phyloP scores from a whole-genome alignment of 2,329 filamentous ascomycete species.

The Venturia nashicola region DNA sequence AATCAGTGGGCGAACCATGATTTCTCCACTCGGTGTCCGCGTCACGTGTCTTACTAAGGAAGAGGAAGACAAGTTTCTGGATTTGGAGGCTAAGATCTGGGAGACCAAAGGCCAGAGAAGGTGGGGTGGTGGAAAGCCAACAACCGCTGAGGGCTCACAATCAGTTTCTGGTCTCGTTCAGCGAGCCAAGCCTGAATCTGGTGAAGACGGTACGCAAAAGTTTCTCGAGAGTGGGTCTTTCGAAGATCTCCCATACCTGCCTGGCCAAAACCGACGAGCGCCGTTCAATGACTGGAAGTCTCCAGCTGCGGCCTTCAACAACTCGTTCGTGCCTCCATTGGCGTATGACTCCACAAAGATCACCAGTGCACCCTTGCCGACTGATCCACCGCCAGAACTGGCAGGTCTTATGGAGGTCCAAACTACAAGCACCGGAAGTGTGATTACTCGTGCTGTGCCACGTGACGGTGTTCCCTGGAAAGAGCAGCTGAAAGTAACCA shows the following conservation, averaged over 20 bases:
- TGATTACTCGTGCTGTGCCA: neutral
- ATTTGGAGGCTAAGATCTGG: slow-evolving; percentile 49
- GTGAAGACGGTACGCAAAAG: neutral
- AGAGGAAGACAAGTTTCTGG: slow-evolving; percentile 58
- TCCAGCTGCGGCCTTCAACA: neutral
- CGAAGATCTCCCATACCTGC: neutral
- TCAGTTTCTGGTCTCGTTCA: neutral
- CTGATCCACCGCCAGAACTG: neutral
- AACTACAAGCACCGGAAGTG: neutral
- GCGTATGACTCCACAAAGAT: neutral
- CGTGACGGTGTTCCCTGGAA: neutral
- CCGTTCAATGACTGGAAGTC: slow-evolving; percentile 49
- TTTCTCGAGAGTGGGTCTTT: neutral
- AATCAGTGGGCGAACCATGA: slow-evolving; percentile 47
- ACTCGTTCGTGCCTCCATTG: neutral
- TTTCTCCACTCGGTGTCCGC: slow-evolving; percentile 59
- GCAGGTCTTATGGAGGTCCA: neutral
- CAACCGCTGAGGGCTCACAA: neutral
- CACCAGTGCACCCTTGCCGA: neutral
- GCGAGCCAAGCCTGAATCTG: slow-evolving; percentile 12
- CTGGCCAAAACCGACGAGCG: slow-evolving; percentile 30
- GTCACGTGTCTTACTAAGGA: slow-evolving; percentile 57
- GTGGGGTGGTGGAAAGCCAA: slow-evolving; percentile 4
- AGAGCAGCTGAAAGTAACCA: neutral
- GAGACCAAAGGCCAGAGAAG: neutral